Evolutionary conservation across 108 stramenopile genomes (phyloP).

Genomic region (Cyclotella atomus): DNA sequence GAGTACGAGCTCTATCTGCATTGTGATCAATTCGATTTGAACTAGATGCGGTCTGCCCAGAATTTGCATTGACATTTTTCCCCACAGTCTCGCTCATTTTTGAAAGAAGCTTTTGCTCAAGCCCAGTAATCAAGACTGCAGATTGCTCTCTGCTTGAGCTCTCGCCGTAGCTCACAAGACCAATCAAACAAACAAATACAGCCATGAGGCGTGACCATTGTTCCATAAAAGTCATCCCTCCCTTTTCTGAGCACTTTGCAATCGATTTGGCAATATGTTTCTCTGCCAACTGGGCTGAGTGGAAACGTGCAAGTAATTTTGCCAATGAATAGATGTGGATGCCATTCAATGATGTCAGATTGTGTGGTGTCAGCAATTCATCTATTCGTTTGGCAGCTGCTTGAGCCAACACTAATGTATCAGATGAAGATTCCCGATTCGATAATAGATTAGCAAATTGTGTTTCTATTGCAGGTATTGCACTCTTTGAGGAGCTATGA

Average conservation of each 20-base stretch:
- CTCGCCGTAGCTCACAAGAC: not conserved
- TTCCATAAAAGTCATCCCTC: slow-evolving; percentile 22
- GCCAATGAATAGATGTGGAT: slow-evolving; percentile 28
- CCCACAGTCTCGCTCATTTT: not conserved
- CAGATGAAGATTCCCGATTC: slow-evolving; percentile 4
- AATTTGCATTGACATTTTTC: too few species aligned
- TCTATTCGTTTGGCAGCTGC: slow-evolving; percentile 28
- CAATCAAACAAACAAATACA: slow-evolving; percentile 16
- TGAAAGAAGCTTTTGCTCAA: not conserved
- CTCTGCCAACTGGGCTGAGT: slow-evolving; percentile 14
- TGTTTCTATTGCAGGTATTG: slow-evolving; percentile 21
- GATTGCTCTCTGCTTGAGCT: not conserved
- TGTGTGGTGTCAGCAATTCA: slow-evolving; percentile 17
- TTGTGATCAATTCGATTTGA: not conserved
- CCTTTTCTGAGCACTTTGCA: not conserved
- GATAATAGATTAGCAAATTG: slow-evolving; percentile 25
- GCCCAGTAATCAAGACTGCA: not conserved
- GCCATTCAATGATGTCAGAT: slow-evolving; percentile 27
- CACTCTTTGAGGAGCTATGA: not conserved
- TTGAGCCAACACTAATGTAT: slow-evolving; percentile 2
- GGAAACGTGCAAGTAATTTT: slow-evolving; percentile 16
- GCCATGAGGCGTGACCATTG: slow-evolving; percentile 34
- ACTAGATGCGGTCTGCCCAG: too few species aligned
- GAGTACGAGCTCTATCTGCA: not conserved
- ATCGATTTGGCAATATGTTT: slow-evolving; percentile 24